A percentile compares a stretch with the other conserved stretches of the same genome.
phyloP scores from a whole-genome alignment of 1,284 basidiomycete genomes.

The Apiotrichum gamsii region DNA sequence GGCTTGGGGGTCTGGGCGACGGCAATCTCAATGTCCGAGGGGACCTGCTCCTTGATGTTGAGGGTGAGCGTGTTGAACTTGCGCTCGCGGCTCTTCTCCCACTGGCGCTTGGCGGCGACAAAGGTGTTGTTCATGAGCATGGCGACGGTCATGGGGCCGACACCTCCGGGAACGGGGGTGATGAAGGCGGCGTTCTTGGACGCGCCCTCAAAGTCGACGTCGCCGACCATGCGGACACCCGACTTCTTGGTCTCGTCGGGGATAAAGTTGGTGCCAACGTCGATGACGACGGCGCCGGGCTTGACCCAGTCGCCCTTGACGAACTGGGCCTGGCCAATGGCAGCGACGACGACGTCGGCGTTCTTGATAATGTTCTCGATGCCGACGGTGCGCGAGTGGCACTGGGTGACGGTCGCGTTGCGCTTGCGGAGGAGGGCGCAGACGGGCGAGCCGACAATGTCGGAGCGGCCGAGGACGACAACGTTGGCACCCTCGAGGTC shows the following conservation, averaged over 20 bases:
- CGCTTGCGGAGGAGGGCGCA: constrained; percentile 79
- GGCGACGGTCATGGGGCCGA: constrained; percentile 99
- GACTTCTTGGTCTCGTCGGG: constrained; percentile 88
- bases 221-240: constrained; percentile 91
- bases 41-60: constrained; percentile 74
- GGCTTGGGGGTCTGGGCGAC: constrained; percentile 91
- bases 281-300: constrained; percentile 85
- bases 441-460: constrained; percentile 96
- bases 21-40: constrained; percentile 91
- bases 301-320: constrained; percentile 95
- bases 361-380: constrained; percentile 70
- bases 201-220: constrained; percentile 82
- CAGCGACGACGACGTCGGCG: constrained; percentile 89
- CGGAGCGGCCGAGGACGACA: constrained; percentile 92
- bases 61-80: constrained; percentile 72
- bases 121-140: constrained; percentile 97
- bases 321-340: constrained; percentile 85
- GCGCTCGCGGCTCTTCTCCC: constrained; percentile 60
- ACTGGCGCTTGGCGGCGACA: constrained; percentile 72
- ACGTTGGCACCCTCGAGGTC: constrained; percentile 69
- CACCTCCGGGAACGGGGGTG: constrained; percentile 96
- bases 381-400: constrained; percentile 83
- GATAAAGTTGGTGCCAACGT: constrained; percentile 96
- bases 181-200: constrained; percentile 74
- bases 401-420: constrained; percentile 96